Evolutionary conservation across 495 filamentous ascomycete genomes (phyloP).

Genomic region (Pseudotulostoma volvatum): DNA sequence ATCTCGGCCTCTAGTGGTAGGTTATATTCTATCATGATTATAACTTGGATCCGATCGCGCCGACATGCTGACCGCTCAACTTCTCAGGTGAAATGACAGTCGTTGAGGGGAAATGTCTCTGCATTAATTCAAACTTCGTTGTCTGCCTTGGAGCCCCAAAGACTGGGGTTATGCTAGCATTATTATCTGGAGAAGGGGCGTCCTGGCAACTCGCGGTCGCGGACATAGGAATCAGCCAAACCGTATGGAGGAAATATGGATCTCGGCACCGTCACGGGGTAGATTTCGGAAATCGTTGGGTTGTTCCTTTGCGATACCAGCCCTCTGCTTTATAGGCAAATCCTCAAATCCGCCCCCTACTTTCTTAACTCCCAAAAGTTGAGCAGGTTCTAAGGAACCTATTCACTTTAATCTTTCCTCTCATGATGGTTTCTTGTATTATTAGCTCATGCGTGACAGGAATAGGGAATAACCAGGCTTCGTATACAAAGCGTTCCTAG

Average conservation of each 20-base stretch:
- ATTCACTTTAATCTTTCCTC: too few relatives aligned
- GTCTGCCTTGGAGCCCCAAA: slow-evolving; percentile 75
- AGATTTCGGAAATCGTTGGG: slow-evolving; percentile 75
- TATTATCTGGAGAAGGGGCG: slow-evolving; percentile 38
- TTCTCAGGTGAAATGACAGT: slow-evolving; percentile 30
- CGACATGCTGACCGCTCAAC: background rate
- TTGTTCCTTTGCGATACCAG: slow-evolving; percentile 36
- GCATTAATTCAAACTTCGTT: slow-evolving; percentile 57
- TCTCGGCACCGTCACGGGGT: slow-evolving; percentile 62
- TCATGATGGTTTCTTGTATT: too few relatives aligned
- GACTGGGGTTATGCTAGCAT: slow-evolving; percentile 57
- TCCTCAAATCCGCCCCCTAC: background rate
- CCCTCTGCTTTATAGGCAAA: slow-evolving; percentile 8
- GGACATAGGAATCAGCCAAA: slow-evolving; percentile 69
- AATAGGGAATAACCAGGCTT: too few relatives aligned
- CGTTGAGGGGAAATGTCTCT: slow-evolving; percentile 54
- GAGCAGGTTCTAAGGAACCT: too few relatives aligned
- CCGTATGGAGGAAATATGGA: slow-evolving; percentile 76
- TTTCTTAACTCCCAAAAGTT: too few relatives aligned
- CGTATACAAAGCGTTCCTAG: too few relatives aligned
- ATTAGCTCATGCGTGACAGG: too few relatives aligned
- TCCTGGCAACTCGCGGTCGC: slow-evolving; percentile 63
- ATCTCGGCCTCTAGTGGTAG: slow-evolving; percentile 63
- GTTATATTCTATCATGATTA: slow-evolving; percentile 18
- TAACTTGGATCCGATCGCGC: background rate